These are phyloP conservation scores for Pythium pyrilobum DNA, from an alignment of 352 stramenopile species.

Conservation along the genomic window DNA sequence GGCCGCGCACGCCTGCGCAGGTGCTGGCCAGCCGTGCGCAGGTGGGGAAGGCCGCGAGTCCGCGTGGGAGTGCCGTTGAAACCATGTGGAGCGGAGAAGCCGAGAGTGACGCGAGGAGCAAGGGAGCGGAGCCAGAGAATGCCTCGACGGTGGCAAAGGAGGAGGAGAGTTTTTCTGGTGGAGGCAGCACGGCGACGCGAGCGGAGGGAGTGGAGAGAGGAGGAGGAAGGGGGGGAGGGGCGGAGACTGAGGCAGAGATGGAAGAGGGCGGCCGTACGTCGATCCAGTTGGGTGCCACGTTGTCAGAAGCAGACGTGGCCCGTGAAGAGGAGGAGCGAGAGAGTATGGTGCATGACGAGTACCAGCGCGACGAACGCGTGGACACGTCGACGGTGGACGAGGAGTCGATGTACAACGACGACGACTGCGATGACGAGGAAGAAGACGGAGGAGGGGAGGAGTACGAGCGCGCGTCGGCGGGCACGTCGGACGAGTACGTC, in stretches of 20 bases:
- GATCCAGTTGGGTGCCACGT: conserved; percentile 3
- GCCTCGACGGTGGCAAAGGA: background rate
- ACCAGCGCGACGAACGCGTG: conserved; percentile 10
- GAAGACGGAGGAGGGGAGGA: background rate
- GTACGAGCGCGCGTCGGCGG: background rate
- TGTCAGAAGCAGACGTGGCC: background rate
- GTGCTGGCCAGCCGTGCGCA: conserved; percentile 16
- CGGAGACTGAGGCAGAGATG: background rate
- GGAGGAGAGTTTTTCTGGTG: background rate
- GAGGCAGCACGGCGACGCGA: no score
- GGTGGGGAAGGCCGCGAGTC: background rate
- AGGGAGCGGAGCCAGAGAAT: background rate
- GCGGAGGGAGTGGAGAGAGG: background rate
- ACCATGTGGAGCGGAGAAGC: no score
- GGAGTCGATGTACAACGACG: conserved; percentile 20
- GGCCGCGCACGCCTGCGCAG: conserved; percentile 17
- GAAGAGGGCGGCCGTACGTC: background rate
- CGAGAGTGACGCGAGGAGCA: no score
- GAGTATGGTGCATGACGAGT: conserved; percentile 2
- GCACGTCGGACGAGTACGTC: conserved; percentile 18
- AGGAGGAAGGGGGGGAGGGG: background rate
- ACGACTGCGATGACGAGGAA: conserved; percentile 8
- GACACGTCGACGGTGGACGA: conserved; percentile 22
- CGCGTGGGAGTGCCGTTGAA: background rate
- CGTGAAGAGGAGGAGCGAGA: background rate